phyloP scores from a whole-genome alignment of 2,329 filamentous ascomycete genomes.

The Hypocreales sp. region DNA sequence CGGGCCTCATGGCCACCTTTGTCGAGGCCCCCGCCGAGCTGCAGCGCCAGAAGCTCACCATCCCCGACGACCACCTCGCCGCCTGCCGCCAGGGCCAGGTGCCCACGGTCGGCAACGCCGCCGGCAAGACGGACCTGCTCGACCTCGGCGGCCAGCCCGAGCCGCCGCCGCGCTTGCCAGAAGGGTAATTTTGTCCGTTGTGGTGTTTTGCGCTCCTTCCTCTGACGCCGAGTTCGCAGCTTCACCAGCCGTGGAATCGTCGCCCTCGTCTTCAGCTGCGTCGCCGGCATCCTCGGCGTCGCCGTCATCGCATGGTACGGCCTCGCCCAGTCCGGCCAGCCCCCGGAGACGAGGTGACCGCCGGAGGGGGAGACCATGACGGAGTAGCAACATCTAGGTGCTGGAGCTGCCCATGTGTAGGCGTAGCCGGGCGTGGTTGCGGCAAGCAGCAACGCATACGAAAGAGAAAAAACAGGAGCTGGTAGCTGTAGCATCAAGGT shows the following conservation, averaged over 20 bases:
- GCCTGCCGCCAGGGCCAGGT: slow-evolving; percentile 38
- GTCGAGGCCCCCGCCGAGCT: slow-evolving; percentile 47
- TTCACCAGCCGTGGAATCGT: slow-evolving; percentile 59
- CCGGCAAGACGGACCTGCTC: slow-evolving; percentile 52
- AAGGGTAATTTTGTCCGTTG: slow-evolving; percentile 35
- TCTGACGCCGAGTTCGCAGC: slow-evolving; percentile 1
- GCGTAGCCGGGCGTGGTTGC: too few relatives aligned
- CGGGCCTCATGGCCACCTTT: slow-evolving; percentile 50
- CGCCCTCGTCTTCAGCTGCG: slow-evolving; percentile 56
- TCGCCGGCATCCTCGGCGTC: slow-evolving; percentile 55
- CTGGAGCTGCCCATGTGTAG: too few relatives aligned
- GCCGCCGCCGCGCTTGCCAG: slow-evolving; percentile 40
- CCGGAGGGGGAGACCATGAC: too few relatives aligned
- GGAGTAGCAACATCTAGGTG: too few relatives aligned
- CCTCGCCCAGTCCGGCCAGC: slow-evolving; percentile 6
- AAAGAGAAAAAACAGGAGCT: too few relatives aligned
- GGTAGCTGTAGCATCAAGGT: too few relatives aligned
- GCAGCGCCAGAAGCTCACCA: slow-evolving; percentile 36
- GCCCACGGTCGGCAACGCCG: slow-evolving; percentile 53
- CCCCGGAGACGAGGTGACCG: too few relatives aligned
- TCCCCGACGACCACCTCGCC: slow-evolving; percentile 44
- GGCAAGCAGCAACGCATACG: too few relatives aligned
- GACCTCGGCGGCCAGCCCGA: slow-evolving; percentile 47
- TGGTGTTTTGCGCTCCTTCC: background rate
- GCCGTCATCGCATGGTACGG: slow-evolving; percentile 53